Evolutionary conservation across 23 red algal genomes (phyloP), one percentile per base, ranked within the genome.

Genomic region (Agarophyton chilense): DNA sequence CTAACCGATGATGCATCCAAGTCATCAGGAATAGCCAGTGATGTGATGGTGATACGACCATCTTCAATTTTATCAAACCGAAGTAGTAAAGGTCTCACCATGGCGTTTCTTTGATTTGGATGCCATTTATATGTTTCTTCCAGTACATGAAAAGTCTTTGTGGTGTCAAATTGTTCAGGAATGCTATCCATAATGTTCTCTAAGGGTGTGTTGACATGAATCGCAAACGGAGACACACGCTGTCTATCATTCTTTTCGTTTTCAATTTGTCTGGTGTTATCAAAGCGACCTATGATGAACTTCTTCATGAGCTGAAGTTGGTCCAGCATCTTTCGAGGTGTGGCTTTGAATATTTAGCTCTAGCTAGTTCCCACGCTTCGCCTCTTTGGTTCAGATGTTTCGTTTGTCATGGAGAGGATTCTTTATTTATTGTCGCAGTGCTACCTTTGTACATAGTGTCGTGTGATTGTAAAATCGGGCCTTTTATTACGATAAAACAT

Each of bases 231-330:
- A 18, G 38, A 28, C 5, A 70, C 64, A 29, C 40, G 34, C n/a
- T 36, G 8, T 26, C 64, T 33, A 10, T 29, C 13, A 22, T 14
- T 1, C 64, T 7, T 70, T 22, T 70, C 64, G 11, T 36, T 33
- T 42, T 70, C 64, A 70, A 42, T 42, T 70, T 70, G 64, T 5
- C 19, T 42, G 17, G 64, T 18, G 40, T 70, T 70, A 33, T 70
- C 64, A 5, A 70, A 70, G 32, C 64, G 64, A 42, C 64, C 64
- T 41, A 70, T 70, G 32, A 70, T 70, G n/a, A 39, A 70, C 38
- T 42, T 36, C 28, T 66, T 66, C 10, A 66, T 36, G 25, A 66
- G 61, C 61, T 66, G 25, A 35, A 66, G 61, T 28, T 66, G 61
- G 17, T 33, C 32, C 14, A 33, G 4, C 38, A 58, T 58, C 12